These are phyloP conservation scores for Parascedosporium putredinis DNA, from an alignment of 2,329 filamentous ascomycete genomes.

Conservation along the genomic window DNA sequence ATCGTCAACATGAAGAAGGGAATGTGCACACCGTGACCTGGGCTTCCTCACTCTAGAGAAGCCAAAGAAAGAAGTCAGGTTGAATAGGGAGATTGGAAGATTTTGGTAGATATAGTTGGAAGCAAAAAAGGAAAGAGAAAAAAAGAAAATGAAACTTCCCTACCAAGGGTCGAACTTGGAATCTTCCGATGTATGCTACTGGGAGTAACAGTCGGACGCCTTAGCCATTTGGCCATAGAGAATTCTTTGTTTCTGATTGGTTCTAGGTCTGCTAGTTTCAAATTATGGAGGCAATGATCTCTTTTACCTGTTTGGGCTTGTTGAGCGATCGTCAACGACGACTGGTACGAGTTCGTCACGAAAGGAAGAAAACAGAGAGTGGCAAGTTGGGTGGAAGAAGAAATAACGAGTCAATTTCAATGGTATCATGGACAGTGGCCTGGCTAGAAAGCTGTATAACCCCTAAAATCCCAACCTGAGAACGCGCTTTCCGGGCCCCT, in stretches of 20 bases:
- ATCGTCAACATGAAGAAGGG: neutral
- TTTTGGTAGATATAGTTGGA: neutral
- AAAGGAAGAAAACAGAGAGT: too few relatives aligned
- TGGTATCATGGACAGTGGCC: too few relatives aligned
- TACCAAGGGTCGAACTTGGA: conserved; percentile 4
- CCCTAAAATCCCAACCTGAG: too few relatives aligned
- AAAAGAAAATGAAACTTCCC: neutral
- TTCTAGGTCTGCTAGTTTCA: neutral
- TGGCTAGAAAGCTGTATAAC: too few relatives aligned
- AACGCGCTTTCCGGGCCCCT: too few relatives aligned
- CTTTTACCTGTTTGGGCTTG: too few relatives aligned
- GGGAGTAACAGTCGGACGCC: conserved; percentile 3
- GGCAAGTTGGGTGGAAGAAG: too few relatives aligned
- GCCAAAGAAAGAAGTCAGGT: neutral
- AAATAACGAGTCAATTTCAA: too few relatives aligned
- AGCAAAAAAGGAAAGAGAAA: neutral
- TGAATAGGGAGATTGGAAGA: too few relatives aligned
- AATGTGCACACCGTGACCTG: neutral
- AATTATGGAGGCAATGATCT: neutral
- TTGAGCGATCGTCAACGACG: too few relatives aligned
- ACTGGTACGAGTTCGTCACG: too few relatives aligned
- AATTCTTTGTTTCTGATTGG: neutral
- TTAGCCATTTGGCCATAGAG: conserved; percentile 4
- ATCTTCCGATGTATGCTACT: neutral
- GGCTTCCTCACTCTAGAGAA: neutral